phyloP scores from a whole-genome alignment of 1,284 basidiomycete genomes.

The Wallemia mellicola region DNA sequence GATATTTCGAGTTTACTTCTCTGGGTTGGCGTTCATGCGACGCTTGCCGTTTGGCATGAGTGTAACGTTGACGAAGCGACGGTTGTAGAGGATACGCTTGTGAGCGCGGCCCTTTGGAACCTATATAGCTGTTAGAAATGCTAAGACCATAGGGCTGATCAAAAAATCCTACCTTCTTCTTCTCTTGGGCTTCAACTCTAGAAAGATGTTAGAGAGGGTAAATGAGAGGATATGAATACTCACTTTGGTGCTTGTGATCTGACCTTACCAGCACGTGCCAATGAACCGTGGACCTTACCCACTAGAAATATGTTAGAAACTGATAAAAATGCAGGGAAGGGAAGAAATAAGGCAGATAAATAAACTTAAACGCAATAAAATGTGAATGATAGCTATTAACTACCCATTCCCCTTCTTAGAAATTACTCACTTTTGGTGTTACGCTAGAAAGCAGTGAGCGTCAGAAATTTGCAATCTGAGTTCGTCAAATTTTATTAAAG shows the following conservation, averaged over 20 bases:
- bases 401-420: not conserved
- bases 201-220: conserved; percentile 2
- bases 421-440: not conserved
- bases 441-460: not conserved
- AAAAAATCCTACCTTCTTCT: conserved; percentile 29
- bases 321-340: not conserved
- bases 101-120: conserved; percentile 77
- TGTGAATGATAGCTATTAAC: too few species aligned
- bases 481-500: not conserved
- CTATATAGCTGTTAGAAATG: conserved; percentile 15
- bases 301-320: conserved; percentile 6
- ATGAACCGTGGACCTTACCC: conserved; percentile 81
- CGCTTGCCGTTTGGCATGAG: conserved; percentile 73
- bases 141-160: not conserved
- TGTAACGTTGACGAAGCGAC: conserved; percentile 89
- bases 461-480: not conserved
- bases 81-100: conserved; percentile 83
- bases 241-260: conserved; percentile 83
- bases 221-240: not conserved
- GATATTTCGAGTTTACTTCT: conserved; percentile 11
- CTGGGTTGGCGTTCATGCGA: conserved; percentile 31
- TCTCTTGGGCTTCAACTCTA: conserved; percentile 72
- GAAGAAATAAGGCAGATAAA: not conserved
- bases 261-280: conserved; percentile 99
- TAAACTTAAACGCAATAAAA: too few species aligned